Percentiles rank a stretch among this genome's conserved stretches.
These are phyloP conservation scores for Paecilomyces dactylethromorphus DNA, from an alignment of 2,329 filamentous ascomycete species.

Conservation along the genomic window DNA sequence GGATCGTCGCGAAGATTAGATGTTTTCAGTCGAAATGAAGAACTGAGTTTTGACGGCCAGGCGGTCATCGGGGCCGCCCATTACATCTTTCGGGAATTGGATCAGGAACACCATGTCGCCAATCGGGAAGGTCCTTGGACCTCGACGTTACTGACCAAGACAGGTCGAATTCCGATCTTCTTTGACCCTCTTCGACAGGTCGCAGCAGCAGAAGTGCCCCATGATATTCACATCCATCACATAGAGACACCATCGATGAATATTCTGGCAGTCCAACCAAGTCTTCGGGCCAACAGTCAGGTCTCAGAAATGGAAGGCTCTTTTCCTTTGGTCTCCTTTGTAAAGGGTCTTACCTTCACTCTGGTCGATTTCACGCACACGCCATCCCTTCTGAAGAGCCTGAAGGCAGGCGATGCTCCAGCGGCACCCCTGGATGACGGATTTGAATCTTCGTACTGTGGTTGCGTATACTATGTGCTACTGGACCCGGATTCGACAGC, in stretches of 20 bases:
- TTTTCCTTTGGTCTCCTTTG: slow-evolving; percentile 55
- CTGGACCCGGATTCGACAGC: slow-evolving; percentile 14
- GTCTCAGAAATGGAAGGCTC: slow-evolving; percentile 21
- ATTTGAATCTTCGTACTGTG: slow-evolving; percentile 21
- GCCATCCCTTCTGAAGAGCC: slow-evolving; percentile 14
- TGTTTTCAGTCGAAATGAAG: slow-evolving; percentile 51
- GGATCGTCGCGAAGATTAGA: slow-evolving; percentile 43
- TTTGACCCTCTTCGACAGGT: slow-evolving; percentile 34
- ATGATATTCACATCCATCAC: slow-evolving; percentile 58
- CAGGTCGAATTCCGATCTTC: slow-evolving; percentile 37
- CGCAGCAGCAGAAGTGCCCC: slow-evolving; percentile 60
- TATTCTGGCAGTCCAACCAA: slow-evolving; percentile 18
- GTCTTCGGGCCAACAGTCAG: slow-evolving; percentile 15
- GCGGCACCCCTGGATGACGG: slow-evolving; percentile 20
- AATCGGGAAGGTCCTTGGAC: slow-evolving; percentile 5
- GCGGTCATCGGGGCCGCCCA: slow-evolving; percentile 54
- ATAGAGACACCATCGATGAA: slow-evolving; percentile 20
- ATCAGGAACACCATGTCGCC: slow-evolving; percentile 3
- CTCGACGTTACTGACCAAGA: slow-evolving; percentile 28
- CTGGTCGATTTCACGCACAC: slow-evolving; percentile 23
- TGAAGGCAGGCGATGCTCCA: slow-evolving; percentile 17
- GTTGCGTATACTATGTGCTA: slow-evolving; percentile 25
- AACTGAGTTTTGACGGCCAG: slow-evolving; percentile 58
- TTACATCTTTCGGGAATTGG: slow-evolving; percentile 34
- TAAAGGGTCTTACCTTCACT: slow-evolving; percentile 60